These are phyloP conservation scores for Amanita phalloides DNA, from an alignment of 768 basidiomycete species.

Conservation along the genomic window DNA sequence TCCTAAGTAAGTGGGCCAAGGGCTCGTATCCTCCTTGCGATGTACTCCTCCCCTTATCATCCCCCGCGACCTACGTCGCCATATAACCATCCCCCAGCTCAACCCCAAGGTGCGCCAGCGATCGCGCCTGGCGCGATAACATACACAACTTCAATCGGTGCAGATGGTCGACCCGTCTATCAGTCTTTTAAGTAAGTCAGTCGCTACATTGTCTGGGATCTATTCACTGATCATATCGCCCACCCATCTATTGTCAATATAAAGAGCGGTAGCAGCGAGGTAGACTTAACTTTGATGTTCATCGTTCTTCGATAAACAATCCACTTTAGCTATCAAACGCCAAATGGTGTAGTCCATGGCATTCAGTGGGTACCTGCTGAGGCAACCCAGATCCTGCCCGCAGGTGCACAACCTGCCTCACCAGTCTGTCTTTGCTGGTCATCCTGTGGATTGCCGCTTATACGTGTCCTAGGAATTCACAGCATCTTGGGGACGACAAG, in stretches of 20 bases:
- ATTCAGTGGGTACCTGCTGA: slow-evolving; percentile 65
- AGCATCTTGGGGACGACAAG: slow-evolving; percentile 41
- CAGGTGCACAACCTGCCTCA: slow-evolving; percentile 49
- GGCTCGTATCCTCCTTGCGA: slow-evolving; percentile 7
- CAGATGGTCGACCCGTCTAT: slow-evolving; percentile 55
- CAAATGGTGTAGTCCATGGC: slow-evolving; percentile 56
- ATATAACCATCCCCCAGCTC: slow-evolving; percentile 13
- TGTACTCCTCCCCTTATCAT: slow-evolving; percentile 24
- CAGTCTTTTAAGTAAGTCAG: slow-evolving; percentile 58
- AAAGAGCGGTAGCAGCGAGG: slow-evolving; percentile 69
- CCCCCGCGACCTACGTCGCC: slow-evolving; percentile 13
- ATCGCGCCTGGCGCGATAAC: slow-evolving; percentile 62
- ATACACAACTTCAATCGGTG: slow-evolving; percentile 53
- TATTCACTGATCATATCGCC: slow-evolving; percentile 11
- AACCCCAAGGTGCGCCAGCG: slow-evolving; percentile 11
- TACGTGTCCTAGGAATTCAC: slow-evolving; percentile 37
- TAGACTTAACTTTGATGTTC: slow-evolving; percentile 19
- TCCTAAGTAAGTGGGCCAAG: background rate
- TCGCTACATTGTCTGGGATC: slow-evolving; percentile 1
- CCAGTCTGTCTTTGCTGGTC: slow-evolving; percentile 26
- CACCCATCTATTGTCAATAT: slow-evolving; percentile 8
- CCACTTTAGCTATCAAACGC: slow-evolving; percentile 57
- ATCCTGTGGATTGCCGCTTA: slow-evolving; percentile 2
- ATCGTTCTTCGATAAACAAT: slow-evolving; percentile 5
- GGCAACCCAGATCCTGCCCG: slow-evolving; percentile 47